phyloP scores from a whole-genome alignment of 2,329 filamentous ascomycete genomes.

The Aspergillus tamarii region DNA sequence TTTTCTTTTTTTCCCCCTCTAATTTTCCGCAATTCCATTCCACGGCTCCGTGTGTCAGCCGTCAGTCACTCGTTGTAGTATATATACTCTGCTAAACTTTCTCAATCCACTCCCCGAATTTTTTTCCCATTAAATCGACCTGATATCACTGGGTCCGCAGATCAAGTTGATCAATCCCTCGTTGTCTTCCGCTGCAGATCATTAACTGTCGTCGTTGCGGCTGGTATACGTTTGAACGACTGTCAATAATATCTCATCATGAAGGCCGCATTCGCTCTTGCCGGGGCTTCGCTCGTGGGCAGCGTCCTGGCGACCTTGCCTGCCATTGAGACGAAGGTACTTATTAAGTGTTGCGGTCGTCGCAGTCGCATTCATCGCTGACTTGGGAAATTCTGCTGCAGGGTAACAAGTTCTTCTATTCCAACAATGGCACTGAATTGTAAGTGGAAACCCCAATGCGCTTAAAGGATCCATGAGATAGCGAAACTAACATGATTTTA shows the following conservation, averaged over 20 bases:
- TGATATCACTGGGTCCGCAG: slow-evolving; percentile 11
- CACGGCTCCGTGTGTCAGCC: slow-evolving; percentile 21
- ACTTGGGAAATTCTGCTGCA: slow-evolving; percentile 32
- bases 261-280: slow-evolving; percentile 56
- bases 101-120: slow-evolving; percentile 6
- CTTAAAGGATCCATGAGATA: background rate
- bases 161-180: slow-evolving; percentile 19
- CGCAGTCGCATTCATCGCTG: background rate
- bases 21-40: slow-evolving; percentile 7
- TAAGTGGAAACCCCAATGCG: slow-evolving; percentile 37
- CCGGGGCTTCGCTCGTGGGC: slow-evolving; percentile 57
- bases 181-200: slow-evolving; percentile 16
- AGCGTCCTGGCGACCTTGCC: slow-evolving; percentile 57
- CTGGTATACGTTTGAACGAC: slow-evolving; percentile 5
- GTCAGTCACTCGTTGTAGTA: slow-evolving; percentile 29
- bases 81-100: slow-evolving; percentile 8
- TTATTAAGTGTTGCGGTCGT: slow-evolving; percentile 2
- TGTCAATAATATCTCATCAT: slow-evolving; percentile 42
- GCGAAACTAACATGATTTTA: slow-evolving; percentile 27
- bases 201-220: slow-evolving; percentile 5
- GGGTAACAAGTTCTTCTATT: slow-evolving; percentile 88
- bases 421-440: slow-evolving; percentile 77
- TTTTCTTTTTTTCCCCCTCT: slow-evolving; percentile 13
- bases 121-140: slow-evolving; percentile 12
- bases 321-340: slow-evolving; percentile 66